Base-by-base conservation (phyloP, 2,329 filamentous ascomycete species). In the Ophiostoma pallidulum region DNA sequence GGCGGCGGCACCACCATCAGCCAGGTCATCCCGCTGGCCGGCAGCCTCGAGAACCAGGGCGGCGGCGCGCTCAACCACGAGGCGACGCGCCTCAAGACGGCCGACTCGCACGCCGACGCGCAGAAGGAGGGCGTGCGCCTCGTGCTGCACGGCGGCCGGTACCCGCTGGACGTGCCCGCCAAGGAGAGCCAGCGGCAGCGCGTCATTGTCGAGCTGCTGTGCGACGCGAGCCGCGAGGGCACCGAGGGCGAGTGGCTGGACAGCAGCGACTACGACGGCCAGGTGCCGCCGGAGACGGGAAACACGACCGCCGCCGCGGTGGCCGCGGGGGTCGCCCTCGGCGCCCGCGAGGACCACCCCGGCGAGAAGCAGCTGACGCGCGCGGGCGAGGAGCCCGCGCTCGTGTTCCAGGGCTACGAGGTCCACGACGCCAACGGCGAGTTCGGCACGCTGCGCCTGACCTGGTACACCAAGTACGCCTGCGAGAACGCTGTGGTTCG, bases 401-500 rank as follows among this genome's bases (percentile, higher is more conserved):
- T 97, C 51, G 71, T 83, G 50, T 94, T 89, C 66, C 73, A 86
- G 50, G 80, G 82, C 58, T 96, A 92, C 64, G 73, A 79, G 45
- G 73, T 74, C 18, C 77, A 75, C 46, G 71, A 80, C 32, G 77
- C 79, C 50, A 76, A 87, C 41, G 56, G 49, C 45, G 7, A 28
- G 8, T 48, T 47, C 16, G 52, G 60, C 49, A 58, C 57, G 10
- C 66, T 97, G 54, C 78, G 81, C 47, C 64, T 97, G 59, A 82
- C 84, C 31, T 98, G 91, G 91, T 71, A 76, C 60, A 96, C 91
- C 13, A 88, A 91, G 64, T 82, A 88, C 60, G 91, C 87, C 1
- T 97, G 92, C 63, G 82, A 88, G 60, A 70, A 67, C 32, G 53
- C 64, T 58, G 57, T 62, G 22, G 56, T 65, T 61, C 32, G 67